Percentiles rank a stretch among this genome's conserved stretches.
These are phyloP conservation scores for Polytrichum commune DNA, from an alignment of 225 moss, liverwort and hornwort genomes.

Conservation along the genomic window DNA sequence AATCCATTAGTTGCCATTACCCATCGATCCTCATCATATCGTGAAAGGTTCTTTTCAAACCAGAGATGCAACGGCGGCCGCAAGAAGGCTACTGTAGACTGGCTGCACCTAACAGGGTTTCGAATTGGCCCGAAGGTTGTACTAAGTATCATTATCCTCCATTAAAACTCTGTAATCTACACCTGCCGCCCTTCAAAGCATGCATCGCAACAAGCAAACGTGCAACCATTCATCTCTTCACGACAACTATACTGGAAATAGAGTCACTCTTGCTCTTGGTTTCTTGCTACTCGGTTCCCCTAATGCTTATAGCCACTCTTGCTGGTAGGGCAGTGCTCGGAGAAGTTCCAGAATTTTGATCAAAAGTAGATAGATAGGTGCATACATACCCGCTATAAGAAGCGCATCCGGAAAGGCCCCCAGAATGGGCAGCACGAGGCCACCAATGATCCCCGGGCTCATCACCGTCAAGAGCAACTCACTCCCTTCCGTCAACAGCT, in stretches of 20 bases:
- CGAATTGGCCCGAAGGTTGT: too few species aligned
- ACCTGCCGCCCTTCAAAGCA: too few species aligned
- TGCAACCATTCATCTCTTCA: neutral
- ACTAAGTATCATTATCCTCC: too few species aligned
- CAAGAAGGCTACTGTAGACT: too few species aligned
- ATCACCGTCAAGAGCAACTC: conserved; percentile 66
- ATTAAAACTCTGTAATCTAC: too few species aligned
- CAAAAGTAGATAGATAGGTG: neutral
- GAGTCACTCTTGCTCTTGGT: neutral
- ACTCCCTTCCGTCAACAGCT: conserved; percentile 43
- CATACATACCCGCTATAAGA: conserved; percentile 62
- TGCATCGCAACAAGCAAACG: neutral
- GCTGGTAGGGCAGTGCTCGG: too few species aligned
- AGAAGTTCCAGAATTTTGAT: neutral
- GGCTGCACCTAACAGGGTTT: too few species aligned
- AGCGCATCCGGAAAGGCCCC: conserved; percentile 90
- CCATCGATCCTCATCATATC: too few species aligned
- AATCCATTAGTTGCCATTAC: too few species aligned
- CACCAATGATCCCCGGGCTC: conserved; percentile 83
- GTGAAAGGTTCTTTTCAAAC: too few species aligned
- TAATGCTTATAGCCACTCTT: too few species aligned
- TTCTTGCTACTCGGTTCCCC: neutral
- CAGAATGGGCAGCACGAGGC: conserved; percentile 81
- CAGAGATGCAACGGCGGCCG: too few species aligned
- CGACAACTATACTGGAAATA: neutral